A percentile compares a stretch with the other conserved stretches of the same genome.
Conservation (phyloP, 257 asterid genomes). For the Nicotiana tomentosiformis region DNA sequence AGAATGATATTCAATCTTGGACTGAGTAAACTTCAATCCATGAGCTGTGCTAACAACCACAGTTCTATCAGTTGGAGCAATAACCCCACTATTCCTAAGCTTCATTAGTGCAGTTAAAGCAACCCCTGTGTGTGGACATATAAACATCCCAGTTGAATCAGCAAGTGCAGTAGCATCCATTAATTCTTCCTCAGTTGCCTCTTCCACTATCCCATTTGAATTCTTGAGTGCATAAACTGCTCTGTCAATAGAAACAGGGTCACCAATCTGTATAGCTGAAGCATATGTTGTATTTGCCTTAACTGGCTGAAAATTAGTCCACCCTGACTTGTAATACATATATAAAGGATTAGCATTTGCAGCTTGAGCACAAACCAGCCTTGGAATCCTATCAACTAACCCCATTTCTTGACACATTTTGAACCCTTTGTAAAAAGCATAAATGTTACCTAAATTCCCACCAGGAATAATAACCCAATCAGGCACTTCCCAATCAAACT, state of each 20-base stretch:
- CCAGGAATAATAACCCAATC: slow-evolving; percentile 63
- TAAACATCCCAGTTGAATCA: slow-evolving; percentile 58
- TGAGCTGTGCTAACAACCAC: slow-evolving; percentile 66
- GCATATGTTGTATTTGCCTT: slow-evolving; percentile 44
- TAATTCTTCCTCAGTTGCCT: slow-evolving; percentile 58
- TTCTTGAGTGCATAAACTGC: slow-evolving; percentile 42
- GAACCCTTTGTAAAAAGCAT: slow-evolving; percentile 58
- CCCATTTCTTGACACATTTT: slow-evolving; percentile 54
- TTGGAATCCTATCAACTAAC: slow-evolving; percentile 34
- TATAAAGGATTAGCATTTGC: slow-evolving; percentile 45
- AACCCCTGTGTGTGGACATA: slow-evolving; percentile 58
- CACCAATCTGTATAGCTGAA: slow-evolving; percentile 60
- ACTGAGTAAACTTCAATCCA: slow-evolving; percentile 51
- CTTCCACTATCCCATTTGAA: slow-evolving; percentile 44
- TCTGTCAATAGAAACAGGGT: slow-evolving; percentile 51
- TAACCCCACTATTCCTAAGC: slow-evolving; percentile 35
- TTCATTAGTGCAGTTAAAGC: slow-evolving; percentile 46
- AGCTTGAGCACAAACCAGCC: slow-evolving; percentile 58
- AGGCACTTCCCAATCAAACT: slow-evolving; percentile 58
- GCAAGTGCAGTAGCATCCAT: slow-evolving; percentile 60
- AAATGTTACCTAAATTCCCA: slow-evolving; percentile 50
- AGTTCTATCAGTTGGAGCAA: slow-evolving; percentile 36
- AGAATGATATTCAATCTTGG: slow-evolving; percentile 53
- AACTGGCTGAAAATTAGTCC: slow-evolving; percentile 28
- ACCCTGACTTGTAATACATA: slow-evolving; percentile 34